phyloP scores from a whole-genome alignment of 129 eudicot species.

The Logfia minima region DNA sequence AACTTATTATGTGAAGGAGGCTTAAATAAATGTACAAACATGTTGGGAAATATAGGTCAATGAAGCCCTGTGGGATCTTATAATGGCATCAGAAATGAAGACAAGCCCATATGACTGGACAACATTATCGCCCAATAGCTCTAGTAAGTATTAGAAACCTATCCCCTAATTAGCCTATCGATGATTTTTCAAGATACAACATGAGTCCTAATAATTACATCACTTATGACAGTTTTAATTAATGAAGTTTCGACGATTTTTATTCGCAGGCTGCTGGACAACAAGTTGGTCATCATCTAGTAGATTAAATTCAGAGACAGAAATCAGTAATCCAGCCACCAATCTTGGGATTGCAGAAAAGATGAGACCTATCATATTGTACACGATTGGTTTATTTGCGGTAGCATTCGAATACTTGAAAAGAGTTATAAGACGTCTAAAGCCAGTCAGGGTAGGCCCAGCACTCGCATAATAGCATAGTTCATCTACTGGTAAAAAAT shows the following conservation, averaged over 20 bases:
- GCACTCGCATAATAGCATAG: constrained; percentile 38
- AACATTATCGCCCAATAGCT: constrained; percentile 53
- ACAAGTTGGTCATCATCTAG: constrained; percentile 31
- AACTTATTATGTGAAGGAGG: neutral
- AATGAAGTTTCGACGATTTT: no score
- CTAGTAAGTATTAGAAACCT: constrained; percentile 48
- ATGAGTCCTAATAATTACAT: neutral
- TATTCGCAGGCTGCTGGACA: constrained; percentile 51
- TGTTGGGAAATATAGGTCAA: constrained; percentile 54
- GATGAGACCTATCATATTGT: constrained; percentile 42
- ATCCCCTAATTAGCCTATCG: neutral
- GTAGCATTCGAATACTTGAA: constrained; percentile 48
- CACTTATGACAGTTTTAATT: neutral
- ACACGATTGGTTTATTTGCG: constrained; percentile 60
- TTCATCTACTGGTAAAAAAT: no score
- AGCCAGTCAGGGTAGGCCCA: constrained; percentile 60
- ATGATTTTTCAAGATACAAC: neutral
- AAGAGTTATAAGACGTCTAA: constrained; percentile 57
- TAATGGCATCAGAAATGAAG: constrained; percentile 63
- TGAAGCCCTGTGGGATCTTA: constrained; percentile 76
- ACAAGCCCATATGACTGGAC: constrained; percentile 83
- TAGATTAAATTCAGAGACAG: constrained; percentile 38
- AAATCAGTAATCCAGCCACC: constrained; percentile 34
- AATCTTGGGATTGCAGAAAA: constrained; percentile 32
- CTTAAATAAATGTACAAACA: no score